A percentile compares a stretch with the other conserved stretches of the same genome.
phyloP scores from a whole-genome alignment of 306 rosid species.

The Boehmeria nivea region DNA sequence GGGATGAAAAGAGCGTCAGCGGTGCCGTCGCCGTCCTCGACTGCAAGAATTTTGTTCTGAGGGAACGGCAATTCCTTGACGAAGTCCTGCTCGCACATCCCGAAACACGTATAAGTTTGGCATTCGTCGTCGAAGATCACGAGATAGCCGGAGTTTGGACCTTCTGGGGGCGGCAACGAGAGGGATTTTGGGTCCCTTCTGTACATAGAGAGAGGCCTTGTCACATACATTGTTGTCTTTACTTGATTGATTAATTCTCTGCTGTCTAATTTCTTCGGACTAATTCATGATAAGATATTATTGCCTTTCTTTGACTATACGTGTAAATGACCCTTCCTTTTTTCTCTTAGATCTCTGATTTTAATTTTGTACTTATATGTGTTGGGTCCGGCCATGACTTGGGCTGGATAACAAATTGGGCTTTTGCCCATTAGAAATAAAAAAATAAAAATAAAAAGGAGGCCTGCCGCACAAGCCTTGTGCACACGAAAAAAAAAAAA shows the following conservation, averaged over 20 bases:
- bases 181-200: constrained; percentile 13
- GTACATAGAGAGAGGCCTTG: constrained; percentile 24
- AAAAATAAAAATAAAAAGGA: too few species aligned
- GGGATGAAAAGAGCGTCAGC: constrained; percentile 45
- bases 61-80: constrained; percentile 53
- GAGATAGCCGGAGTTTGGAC: constrained; percentile 55
- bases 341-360: too few species aligned
- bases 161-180: constrained; percentile 40
- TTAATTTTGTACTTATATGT: too few species aligned
- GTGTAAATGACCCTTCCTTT: too few species aligned
- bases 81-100: constrained; percentile 26
- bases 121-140: constrained; percentile 48
- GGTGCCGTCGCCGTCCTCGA: constrained; percentile 31
- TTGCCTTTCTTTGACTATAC: too few species aligned
- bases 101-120: constrained; percentile 29
- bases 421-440: too few species aligned
- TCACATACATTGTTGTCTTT: constrained; percentile 38
- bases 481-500: too few species aligned
- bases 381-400: too few species aligned
- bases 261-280: neutral
- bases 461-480: too few species aligned
- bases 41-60: constrained; percentile 44
- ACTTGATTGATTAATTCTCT: too few species aligned
- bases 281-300: too few species aligned
- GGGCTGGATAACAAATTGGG: too few species aligned